These are phyloP conservation scores for Bryum argenteum DNA, from an alignment of 225 moss, liverwort and hornwort species.

Conservation along the genomic window DNA sequence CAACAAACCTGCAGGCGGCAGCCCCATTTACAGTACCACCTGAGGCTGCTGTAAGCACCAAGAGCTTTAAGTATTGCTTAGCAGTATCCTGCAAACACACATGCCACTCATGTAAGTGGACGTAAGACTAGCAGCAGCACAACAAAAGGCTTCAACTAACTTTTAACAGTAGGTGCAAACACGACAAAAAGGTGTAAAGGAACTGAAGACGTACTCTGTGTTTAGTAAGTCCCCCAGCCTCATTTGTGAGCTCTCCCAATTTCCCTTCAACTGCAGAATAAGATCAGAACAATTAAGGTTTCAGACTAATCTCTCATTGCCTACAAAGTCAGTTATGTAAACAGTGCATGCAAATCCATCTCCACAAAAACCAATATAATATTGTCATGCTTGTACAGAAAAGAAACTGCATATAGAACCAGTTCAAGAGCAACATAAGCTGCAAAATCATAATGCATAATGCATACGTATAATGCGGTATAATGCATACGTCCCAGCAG, in stretches of 20 bases:
- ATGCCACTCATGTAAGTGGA: slow-evolving; percentile 10
- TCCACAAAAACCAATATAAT: slow-evolving; percentile 13
- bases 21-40: slow-evolving; percentile 70
- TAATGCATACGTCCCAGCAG: not conserved
- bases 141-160: not conserved
- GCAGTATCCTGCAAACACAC: slow-evolving; percentile 69
- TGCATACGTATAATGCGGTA: not conserved
- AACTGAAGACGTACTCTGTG: slow-evolving; percentile 51
- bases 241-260: slow-evolving; percentile 66
- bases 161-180: slow-evolving; percentile 1
- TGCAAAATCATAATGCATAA: not conserved
- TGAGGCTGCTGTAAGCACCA: slow-evolving; percentile 75
- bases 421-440: not conserved
- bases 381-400: slow-evolving; percentile 6
- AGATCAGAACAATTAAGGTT: not conserved
- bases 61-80: slow-evolving; percentile 72
- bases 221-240: slow-evolving; percentile 66
- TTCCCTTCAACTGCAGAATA: slow-evolving; percentile 77
- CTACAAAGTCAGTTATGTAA: not conserved
- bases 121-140: not conserved
- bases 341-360: slow-evolving; percentile 10
- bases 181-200: slow-evolving; percentile 1
- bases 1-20: slow-evolving; percentile 71
- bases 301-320: not conserved
- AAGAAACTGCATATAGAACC: not conserved